A percentile compares a stretch with the other conserved stretches of the same genome.
These are phyloP conservation scores for Hippophae tibetana DNA, from an alignment of 306 rosid genomes.

Conservation along the genomic window DNA sequence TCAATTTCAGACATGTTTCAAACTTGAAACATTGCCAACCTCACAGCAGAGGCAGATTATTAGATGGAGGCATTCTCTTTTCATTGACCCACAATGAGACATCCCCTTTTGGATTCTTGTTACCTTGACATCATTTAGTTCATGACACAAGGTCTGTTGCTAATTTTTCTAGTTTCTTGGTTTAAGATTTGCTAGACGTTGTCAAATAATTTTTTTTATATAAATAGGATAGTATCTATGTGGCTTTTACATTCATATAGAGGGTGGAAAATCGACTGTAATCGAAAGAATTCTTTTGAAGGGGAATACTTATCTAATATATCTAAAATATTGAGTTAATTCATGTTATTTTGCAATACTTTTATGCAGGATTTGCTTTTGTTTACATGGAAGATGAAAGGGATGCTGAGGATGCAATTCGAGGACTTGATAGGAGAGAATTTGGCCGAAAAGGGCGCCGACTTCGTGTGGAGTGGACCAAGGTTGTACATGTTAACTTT, in stretches of 20 bases:
- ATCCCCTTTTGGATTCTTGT: slow-evolving; percentile 89
- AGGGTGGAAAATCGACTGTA: slow-evolving; percentile 26
- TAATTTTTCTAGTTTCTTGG: slow-evolving; percentile 81
- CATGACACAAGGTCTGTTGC: slow-evolving; percentile 90
- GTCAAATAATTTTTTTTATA: slow-evolving; percentile 24
- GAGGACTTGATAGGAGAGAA: slow-evolving; percentile 75
- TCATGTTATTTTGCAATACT: slow-evolving; percentile 11
- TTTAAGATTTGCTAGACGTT: slow-evolving; percentile 58
- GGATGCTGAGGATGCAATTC: slow-evolving; percentile 93
- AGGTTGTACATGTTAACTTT: slow-evolving; percentile 32
- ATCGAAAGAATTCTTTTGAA: slow-evolving; percentile 26
- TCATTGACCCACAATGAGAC: slow-evolving; percentile 74
- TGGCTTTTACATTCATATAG: slow-evolving; percentile 36
- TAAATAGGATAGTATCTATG: slow-evolving; percentile 30
- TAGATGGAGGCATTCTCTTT: slow-evolving; percentile 75
- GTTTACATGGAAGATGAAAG: slow-evolving; percentile 95
- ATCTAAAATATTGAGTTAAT: slow-evolving; percentile 1
- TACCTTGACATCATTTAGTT: slow-evolving; percentile 87
- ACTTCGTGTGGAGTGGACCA: slow-evolving; percentile 99
- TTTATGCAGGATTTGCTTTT: slow-evolving; percentile 78
- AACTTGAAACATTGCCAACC: slow-evolving; percentile 72
- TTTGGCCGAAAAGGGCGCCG: slow-evolving; percentile 94
- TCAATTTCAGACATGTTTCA: slow-evolving; percentile 61
- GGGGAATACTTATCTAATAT: slow-evolving; percentile 17
- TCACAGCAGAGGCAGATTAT: slow-evolving; percentile 74